Conservation (phyloP, 306 rosid genomes). For the Casuarina cunninghamiana region DNA sequence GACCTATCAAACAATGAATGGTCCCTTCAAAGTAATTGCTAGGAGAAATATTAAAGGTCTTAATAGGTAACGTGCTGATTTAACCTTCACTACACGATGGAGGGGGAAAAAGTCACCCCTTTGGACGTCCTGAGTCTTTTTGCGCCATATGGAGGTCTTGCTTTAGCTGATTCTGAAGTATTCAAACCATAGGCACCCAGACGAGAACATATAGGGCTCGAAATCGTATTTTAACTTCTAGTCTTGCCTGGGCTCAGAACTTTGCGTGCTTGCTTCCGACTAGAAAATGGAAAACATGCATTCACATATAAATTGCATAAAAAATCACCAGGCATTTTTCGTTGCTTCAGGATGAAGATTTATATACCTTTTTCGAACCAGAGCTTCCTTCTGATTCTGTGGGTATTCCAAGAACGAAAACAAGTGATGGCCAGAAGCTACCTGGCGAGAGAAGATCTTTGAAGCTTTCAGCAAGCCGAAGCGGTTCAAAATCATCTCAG, state of each 20-base stretch:
- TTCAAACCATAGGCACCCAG: not conserved
- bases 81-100: not conserved
- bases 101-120: not conserved
- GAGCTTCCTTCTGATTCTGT: conserved; percentile 56
- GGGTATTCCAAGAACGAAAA: conserved; percentile 54
- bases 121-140: not conserved
- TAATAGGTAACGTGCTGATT: not conserved
- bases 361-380: conserved; percentile 89
- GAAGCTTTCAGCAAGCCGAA: conserved; percentile 50
- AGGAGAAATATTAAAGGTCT: not conserved
- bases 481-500: conserved; percentile 54
- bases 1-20: conserved; percentile 2
- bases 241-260: not conserved
- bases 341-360: conserved; percentile 83
- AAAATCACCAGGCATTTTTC: conserved; percentile 15
- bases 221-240: not conserved
- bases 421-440: conserved; percentile 52
- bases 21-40: not conserved
- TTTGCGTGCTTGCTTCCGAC: not conserved
- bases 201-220: not conserved
- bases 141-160: not conserved
- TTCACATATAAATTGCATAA: not conserved
- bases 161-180: not conserved
- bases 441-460: conserved; percentile 54
- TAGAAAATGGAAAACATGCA: not conserved